A percentile compares a stretch with the other conserved stretches of the same genome.
Conservation (phyloP, 2,329 filamentous ascomycete genomes). For the Fusarium continuum region DNA sequence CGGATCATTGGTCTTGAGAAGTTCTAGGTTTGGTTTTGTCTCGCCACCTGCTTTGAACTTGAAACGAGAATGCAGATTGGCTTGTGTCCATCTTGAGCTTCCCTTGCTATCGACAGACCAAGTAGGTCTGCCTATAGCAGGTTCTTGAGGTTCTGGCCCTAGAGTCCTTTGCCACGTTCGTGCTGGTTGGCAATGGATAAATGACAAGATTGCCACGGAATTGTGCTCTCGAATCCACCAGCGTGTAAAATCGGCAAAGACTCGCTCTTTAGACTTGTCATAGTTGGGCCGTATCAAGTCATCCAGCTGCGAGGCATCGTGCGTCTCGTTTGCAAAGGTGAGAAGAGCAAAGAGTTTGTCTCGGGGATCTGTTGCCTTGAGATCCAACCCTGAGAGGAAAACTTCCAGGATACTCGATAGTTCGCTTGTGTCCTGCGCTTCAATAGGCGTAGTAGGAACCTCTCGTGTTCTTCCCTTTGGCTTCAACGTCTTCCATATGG, state of each 20-base stretch:
- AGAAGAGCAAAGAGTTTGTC: constrained; percentile 30
- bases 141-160: not conserved
- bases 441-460: not conserved
- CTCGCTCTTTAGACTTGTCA: constrained; percentile 13
- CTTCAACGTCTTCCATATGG: constrained; percentile 24
- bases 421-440: not conserved
- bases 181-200: constrained; percentile 18
- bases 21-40: not conserved
- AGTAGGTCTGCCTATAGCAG: not conserved
- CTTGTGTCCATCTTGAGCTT: constrained; percentile 9
- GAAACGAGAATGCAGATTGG: constrained; percentile 13
- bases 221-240: constrained; percentile 30
- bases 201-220: constrained; percentile 18
- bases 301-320: constrained; percentile 1
- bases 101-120: constrained; percentile 26
- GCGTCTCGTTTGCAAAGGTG: constrained; percentile 28
- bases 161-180: constrained; percentile 22
- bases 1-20: not conserved
- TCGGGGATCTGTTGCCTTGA: constrained; percentile 26
- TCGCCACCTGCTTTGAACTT: constrained; percentile 14
- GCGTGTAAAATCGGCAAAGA: constrained; percentile 32
- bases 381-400: constrained; percentile 24
- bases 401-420: constrained; percentile 18
- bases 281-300: constrained; percentile 28
- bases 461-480: not conserved